Base-by-base conservation (phyloP, 2,329 filamentous ascomycete genomes). In the Penicillium sclerotiorum region DNA sequence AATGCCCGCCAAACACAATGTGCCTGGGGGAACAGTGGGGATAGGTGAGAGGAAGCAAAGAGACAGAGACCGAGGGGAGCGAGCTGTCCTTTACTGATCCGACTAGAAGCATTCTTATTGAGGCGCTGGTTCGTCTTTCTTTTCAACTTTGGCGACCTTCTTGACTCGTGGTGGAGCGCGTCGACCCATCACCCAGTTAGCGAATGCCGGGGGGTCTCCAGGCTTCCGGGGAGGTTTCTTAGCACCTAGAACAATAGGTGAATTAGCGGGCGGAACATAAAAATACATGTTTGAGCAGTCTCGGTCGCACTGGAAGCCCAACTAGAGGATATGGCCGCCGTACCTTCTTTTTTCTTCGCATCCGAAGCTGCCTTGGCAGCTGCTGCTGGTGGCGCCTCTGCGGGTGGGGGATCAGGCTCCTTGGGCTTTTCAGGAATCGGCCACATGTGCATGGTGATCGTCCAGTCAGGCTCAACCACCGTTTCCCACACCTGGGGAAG, bases 401-500 rank as follows among this genome's bases (percentile, higher is more conserved):
- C 49, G 6, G 64, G 61, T 17, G 63, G 60, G 35, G 70, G 70
- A 17, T 74, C 72, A 17, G 73, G 68, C 15, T 63, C 64, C 45
- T 73, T 72, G n/a, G 72, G 71, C 41, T 72, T 72, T 53, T 83
- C 80, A 11, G 80, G 79, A 59, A 83, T 77, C 8, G 82, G 82
- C 82, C 82, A 85, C 78, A 85, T 81, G 61, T 82, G 82, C 84
- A 87, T 87, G 2, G 81, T 85, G 54, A 87, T 79, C 36, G 80
- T 74, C 85, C 85, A 88, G 66, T 92, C 89, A 2, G 89, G 89
- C 68, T 93, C 81, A 44, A 94, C 77, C 37, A 90, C 86, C 60
- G 85, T 88, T 58, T 92, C 89, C 89, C 89, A 94, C 12, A 93
- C 83, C 49, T 85, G 80, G 5, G 89, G 88, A 33, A 94, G 81